These are phyloP conservation scores for Sextonia rubra DNA, from an alignment of 164 flowering plant genomes.

Conservation along the genomic window DNA sequence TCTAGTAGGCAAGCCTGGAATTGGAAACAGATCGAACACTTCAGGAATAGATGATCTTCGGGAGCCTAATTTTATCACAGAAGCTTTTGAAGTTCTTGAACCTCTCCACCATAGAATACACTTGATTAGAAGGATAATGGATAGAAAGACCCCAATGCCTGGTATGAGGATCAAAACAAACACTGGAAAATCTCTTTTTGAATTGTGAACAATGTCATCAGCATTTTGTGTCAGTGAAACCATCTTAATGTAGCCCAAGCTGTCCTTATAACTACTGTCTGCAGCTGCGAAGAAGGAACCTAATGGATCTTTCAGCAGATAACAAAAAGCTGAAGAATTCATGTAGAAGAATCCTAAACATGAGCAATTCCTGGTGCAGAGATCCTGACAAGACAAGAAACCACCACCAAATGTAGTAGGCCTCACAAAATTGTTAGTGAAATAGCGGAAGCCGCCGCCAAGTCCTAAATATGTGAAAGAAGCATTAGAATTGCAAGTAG, in stretches of 20 bases:
- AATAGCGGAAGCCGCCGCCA: slow-evolving; percentile 46
- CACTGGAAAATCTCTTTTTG: slow-evolving; percentile 31
- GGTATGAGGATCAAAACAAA: slow-evolving; percentile 61
- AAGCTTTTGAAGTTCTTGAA: slow-evolving; percentile 8
- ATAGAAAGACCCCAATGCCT: slow-evolving; percentile 33
- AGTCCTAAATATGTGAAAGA: slow-evolving; percentile 37
- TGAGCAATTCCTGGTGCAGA: slow-evolving; percentile 59
- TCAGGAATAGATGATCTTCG: slow-evolving; percentile 29
- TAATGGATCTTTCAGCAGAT: slow-evolving; percentile 34
- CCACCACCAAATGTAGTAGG: slow-evolving; percentile 28
- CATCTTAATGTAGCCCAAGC: slow-evolving; percentile 51
- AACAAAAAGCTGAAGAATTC: slow-evolving; percentile 65
- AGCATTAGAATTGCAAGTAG: slow-evolving; percentile 30
- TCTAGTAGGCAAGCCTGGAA: slow-evolving; percentile 78
- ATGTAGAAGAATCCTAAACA: slow-evolving; percentile 67
- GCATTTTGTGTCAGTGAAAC: slow-evolving; percentile 6
- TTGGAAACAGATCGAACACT: slow-evolving; percentile 47
- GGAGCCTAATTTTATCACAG: slow-evolving; percentile 25
- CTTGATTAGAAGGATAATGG: slow-evolving; percentile 20
- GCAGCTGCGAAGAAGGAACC: slow-evolving; percentile 50
- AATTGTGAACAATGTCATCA: neutral
- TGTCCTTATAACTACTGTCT: slow-evolving; percentile 12
- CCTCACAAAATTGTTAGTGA: slow-evolving; percentile 32
- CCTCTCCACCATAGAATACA: slow-evolving; percentile 48
- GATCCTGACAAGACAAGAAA: slow-evolving; percentile 43